phyloP scores from a whole-genome alignment of 352 stramenopile species.

The Globisporangium spinosum region DNA sequence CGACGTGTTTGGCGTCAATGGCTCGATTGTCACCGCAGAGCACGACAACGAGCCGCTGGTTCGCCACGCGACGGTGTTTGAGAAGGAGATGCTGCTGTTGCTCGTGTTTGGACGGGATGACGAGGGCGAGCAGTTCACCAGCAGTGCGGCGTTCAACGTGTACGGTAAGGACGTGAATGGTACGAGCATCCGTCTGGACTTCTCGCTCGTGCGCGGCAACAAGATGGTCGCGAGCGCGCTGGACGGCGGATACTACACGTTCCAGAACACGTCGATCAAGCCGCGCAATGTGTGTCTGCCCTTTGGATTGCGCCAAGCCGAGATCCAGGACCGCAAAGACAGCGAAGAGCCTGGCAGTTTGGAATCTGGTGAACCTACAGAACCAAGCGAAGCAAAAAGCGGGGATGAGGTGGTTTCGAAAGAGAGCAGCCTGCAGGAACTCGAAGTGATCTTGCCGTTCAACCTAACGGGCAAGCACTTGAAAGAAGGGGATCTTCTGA shows the following conservation, averaged over 20 bases:
- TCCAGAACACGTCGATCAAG: constrained; percentile 60
- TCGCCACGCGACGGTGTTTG: constrained; percentile 68
- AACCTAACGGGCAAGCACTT: constrained; percentile 70
- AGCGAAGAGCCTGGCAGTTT: neutral
- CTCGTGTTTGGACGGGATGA: constrained; percentile 75
- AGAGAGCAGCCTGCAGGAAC: constrained; percentile 9
- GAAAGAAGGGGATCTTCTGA: constrained; percentile 41
- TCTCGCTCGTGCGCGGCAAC: constrained; percentile 54
- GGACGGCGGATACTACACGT: constrained; percentile 47
- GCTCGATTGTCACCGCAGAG: constrained; percentile 41
- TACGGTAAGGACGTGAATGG: constrained; percentile 38
- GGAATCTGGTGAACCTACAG: neutral
- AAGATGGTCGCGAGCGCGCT: constrained; percentile 28
- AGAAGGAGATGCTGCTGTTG: constrained; percentile 70
- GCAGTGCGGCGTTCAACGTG: constrained; percentile 45
- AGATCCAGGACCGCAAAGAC: constrained; percentile 30
- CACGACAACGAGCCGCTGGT: constrained; percentile 72
- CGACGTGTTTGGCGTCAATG: constrained; percentile 55
- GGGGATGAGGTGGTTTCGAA: constrained; percentile 17
- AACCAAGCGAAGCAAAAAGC: neutral
- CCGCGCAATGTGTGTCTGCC: constrained; percentile 56
- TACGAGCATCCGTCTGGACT: constrained; percentile 36
- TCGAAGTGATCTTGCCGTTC: constrained; percentile 67
- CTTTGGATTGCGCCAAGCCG: constrained; percentile 61
- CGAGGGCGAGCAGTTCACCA: constrained; percentile 57